Base-by-base conservation (phyloP, 805 yeast species). In the Saccharomycopsis fermentans region DNA sequence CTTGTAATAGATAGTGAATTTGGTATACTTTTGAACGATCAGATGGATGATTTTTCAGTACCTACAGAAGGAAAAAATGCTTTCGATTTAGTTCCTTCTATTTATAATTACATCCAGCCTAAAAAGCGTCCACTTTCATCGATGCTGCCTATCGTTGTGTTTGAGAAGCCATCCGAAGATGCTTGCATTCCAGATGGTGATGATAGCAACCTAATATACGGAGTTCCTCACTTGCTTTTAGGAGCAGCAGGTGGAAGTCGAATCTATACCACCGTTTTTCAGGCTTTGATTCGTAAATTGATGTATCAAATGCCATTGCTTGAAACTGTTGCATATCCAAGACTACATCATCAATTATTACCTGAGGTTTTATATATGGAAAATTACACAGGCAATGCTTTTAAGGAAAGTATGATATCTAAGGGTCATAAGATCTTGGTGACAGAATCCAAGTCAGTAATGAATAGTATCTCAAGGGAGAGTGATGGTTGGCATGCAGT, bases 221-320 rank as follows among this genome's bases (percentile, higher is more conserved):
- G 79, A 4, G 64, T 67, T 8, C 82, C 86, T 0, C 90, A 85
- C 63, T 68, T 87, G 27, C 80, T 86, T 4, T 78, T 92, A 59
- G 98, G 97, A 0, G 94, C 96, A 0, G 95, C 97, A 1, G 99
- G 99, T 9, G 98, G 98, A 0, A 85, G 94, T 6, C 75, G 94
- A 58, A 92, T 92, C 55, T 77, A 87, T 14, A 88, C 96, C 0
- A 81, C 95, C 0, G 82, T 92, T 3, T 78, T 92, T 58, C 94
- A 90, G 68, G 90, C 92, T 0, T 78, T 92, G 17, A 77, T 87
- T 1, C 73, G 97, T 56, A 72, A 75, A 2, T 82, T 84, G 62
- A 81, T 81, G 67, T 80, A 82, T 66, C 70, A 77, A 1, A 68
- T 81, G 72, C 76, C 83, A 1, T 67, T 90, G 3, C 72, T 89